Base-by-base conservation (phyloP, 495 filamentous ascomycete genomes). In the Aspergillus cavernicola region DNA sequence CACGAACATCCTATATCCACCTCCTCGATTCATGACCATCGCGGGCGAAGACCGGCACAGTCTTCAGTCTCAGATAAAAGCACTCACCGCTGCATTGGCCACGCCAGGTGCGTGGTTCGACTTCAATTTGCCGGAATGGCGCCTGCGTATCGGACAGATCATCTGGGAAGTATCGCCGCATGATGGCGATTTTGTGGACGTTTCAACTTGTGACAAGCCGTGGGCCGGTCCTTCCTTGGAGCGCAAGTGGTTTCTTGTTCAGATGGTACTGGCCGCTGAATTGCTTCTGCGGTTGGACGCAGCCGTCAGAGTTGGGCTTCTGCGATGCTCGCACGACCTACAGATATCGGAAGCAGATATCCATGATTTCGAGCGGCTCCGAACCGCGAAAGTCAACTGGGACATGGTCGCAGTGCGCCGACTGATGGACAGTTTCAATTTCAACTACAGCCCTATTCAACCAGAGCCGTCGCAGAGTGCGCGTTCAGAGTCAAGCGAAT, bases 61-160 rank as follows among this genome's bases (percentile, higher is more conserved):
- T 18, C 58, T 81, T 35, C 78, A 78, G 52, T 71, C 71, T 0
- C 79, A 83, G 54, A 80, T 81, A 38, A 73, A 74, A 45, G 75
- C 72, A 3, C 45, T 83, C 20, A 65, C 73, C 12, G 66, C 67
- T 8, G 73, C 76, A 3, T 58, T 83, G 13, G 65, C 67, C 2
- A 66, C 74, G 2, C 71, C 63, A 1, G 78, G 77, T 7, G 69
- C 79, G 13, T 95, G 90, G 90, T 72, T 86, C 13, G 83, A 95
- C 62, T 90, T 95, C 59, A 86, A 85, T 36, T 70, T 85, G 20
- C 81, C 89, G 0, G 88, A 91, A 61, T 92, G 88, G 88, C 78
- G 90, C 16, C 82, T 92, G 23, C 73, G 85, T 10, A 78, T 87
- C 1, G 89, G 90, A n/a, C 89, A 93, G 60, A 67, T 93, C 53